Conservation (phyloP, 257 asterid species). For the Fraxinus excelsior region DNA sequence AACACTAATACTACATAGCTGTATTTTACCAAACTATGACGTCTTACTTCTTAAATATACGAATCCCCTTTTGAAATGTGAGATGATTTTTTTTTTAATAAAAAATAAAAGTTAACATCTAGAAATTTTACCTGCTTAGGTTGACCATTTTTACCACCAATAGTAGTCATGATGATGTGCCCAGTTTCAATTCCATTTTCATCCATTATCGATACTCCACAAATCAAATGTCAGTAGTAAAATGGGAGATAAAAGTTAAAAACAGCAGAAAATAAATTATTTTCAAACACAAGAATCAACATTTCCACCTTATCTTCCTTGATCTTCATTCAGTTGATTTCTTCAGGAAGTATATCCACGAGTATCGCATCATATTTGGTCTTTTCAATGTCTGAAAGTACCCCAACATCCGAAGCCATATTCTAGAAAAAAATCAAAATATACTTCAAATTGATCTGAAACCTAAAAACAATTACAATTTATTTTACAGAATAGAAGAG, state of each 20-base stretch:
- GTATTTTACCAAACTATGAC: background rate
- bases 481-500: no score
- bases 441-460: no score
- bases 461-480: no score
- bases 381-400: conserved; percentile 36
- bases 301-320: no score
- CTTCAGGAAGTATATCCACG: conserved; percentile 71
- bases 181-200: conserved; percentile 95
- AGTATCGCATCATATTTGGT: conserved; percentile 62
- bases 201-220: conserved; percentile 77
- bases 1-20: background rate
- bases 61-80: background rate
- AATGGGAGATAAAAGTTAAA: background rate
- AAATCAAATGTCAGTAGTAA: background rate
- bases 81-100: background rate
- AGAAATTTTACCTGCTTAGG: conserved; percentile 70
- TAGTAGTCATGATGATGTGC: conserved; percentile 87
- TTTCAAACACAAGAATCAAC: no score
- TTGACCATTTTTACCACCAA: conserved; percentile 89
- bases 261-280: no score
- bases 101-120: no score
- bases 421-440: no score
- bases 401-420: no score
- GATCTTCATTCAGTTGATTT: conserved; percentile 72
- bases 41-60: background rate